Evolutionary conservation across 2,329 filamentous ascomycete species (phyloP).

Genomic region (Neocucurbitaria cava): DNA sequence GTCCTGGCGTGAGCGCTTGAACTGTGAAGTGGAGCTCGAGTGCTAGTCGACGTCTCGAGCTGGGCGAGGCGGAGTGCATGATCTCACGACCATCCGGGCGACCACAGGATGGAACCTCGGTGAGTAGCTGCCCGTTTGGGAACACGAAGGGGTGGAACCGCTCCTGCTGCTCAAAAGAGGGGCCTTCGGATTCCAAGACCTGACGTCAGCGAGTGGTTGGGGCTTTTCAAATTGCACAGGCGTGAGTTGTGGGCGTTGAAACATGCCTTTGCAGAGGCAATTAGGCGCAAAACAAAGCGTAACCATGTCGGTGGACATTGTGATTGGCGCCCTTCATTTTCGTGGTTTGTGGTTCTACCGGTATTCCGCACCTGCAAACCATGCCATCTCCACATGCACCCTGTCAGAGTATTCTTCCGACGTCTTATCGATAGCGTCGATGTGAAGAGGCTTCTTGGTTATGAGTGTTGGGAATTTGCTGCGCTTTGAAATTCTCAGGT

Average conservation of each 20-base stretch:
- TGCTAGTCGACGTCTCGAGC: neutral
- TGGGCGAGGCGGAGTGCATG: neutral
- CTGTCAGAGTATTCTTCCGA: neutral
- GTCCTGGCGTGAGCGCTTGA: neutral
- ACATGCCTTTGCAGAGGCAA: constrained; percentile 6
- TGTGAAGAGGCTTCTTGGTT: neutral
- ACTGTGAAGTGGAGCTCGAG: neutral
- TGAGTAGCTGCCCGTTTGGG: constrained; percentile 4
- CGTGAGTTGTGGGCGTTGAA: constrained; percentile 3
- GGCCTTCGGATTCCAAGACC: constrained; percentile 6
- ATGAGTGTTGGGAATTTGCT: neutral
- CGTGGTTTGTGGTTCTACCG: neutral
- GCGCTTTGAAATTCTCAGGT: constrained; percentile 7
- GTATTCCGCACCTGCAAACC: no score
- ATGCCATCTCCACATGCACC: constrained; percentile 1
- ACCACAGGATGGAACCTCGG: constrained; percentile 2
- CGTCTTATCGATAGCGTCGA: neutral
- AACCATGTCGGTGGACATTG: constrained; percentile 1
- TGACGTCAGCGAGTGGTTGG: constrained; percentile 22
- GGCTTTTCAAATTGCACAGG: constrained; percentile 5
- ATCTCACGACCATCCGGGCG: neutral
- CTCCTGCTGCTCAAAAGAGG: constrained; percentile 8
- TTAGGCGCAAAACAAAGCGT: constrained; percentile 3
- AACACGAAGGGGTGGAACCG: neutral
- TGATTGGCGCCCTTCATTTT: constrained; percentile 1